Evolutionary conservation across 352 stramenopile genomes (phyloP).

Genomic region (Globisporangium paddicum): DNA sequence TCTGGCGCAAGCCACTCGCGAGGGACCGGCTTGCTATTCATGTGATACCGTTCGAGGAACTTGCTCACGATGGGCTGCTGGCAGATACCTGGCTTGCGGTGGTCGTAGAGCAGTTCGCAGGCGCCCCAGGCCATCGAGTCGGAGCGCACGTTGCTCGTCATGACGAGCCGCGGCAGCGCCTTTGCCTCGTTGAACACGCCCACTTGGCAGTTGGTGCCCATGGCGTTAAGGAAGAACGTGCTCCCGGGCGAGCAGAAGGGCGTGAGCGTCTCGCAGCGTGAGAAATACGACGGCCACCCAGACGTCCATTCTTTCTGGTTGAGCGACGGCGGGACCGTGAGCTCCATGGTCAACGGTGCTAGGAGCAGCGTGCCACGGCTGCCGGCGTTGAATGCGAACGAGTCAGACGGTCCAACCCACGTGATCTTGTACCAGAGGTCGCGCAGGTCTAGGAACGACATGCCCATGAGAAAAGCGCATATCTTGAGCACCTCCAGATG

Average conservation of each 20-base stretch:
- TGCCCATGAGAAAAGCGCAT: conserved; percentile 9
- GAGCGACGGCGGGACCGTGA: not conserved
- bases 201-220: conserved; percentile 15
- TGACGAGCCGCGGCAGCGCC: conserved; percentile 12
- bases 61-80: conserved; percentile 15
- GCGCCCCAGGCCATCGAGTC: conserved; percentile 19
- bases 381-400: conserved; percentile 16
- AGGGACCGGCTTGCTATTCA: not conserved
- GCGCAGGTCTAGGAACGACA: conserved; percentile 14
- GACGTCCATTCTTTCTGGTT: conserved; percentile 1
- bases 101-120: conserved; percentile 14
- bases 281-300: conserved; percentile 18
- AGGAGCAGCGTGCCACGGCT: conserved; percentile 13
- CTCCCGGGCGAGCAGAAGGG: conserved; percentile 14
- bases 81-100: conserved; percentile 17
- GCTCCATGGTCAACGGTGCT: conserved; percentile 1
- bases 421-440: conserved; percentile 24
- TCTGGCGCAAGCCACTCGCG: not conserved
- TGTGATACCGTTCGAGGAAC: conserved; percentile 16
- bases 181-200: conserved; percentile 12
- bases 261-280: conserved; percentile 13
- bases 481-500: conserved; percentile 10
- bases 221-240: conserved; percentile 21
- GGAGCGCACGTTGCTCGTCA: conserved; percentile 17
- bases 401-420: conserved; percentile 21